phyloP scores from a whole-genome alignment of 2,329 filamentous ascomycete species.

The Botrytis galanthina region DNA sequence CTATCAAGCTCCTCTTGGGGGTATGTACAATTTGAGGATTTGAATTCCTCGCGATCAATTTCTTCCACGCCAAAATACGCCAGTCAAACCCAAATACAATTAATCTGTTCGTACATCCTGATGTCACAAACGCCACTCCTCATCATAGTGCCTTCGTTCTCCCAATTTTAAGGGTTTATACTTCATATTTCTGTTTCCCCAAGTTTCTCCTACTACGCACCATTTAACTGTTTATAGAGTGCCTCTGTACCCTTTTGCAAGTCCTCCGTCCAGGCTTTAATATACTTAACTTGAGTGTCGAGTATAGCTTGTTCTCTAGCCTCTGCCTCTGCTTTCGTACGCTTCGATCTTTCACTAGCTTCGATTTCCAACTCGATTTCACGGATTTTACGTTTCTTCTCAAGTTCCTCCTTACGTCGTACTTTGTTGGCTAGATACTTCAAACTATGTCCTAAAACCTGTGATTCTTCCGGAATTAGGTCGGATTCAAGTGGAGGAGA shows the following conservation, averaged over 20 bases:
- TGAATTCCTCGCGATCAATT: background rate
- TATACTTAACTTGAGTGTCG: conserved; percentile 26
- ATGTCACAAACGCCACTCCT: background rate
- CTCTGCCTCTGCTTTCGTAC: conserved; percentile 28
- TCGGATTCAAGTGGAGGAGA: conserved; percentile 56
- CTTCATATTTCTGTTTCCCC: conserved; percentile 57
- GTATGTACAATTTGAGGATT: conserved; percentile 4
- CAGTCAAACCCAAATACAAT: background rate
- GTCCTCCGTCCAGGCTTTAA: conserved; percentile 28
- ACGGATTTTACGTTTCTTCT: conserved; percentile 36
- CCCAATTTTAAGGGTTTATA: conserved; percentile 86
- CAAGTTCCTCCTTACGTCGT: conserved; percentile 38
- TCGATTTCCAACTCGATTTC: conserved; percentile 33
- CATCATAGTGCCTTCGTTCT: conserved; percentile 68
- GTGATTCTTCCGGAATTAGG: conserved; percentile 30
- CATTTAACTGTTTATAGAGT: conserved; percentile 35
- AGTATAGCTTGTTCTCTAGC: conserved; percentile 23
- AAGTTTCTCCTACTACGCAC: conserved; percentile 31
- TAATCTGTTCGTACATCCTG: background rate
- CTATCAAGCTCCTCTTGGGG: background rate
- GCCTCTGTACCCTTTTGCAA: conserved; percentile 34
- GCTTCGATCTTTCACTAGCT: conserved; percentile 33
- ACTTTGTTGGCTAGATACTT: conserved; percentile 49
- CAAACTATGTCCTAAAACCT: conserved; percentile 47
- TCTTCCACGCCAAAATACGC: background rate